These are phyloP conservation scores for Phytophthora crassamura DNA, from an alignment of 352 stramenopile species.

Conservation along the genomic window DNA sequence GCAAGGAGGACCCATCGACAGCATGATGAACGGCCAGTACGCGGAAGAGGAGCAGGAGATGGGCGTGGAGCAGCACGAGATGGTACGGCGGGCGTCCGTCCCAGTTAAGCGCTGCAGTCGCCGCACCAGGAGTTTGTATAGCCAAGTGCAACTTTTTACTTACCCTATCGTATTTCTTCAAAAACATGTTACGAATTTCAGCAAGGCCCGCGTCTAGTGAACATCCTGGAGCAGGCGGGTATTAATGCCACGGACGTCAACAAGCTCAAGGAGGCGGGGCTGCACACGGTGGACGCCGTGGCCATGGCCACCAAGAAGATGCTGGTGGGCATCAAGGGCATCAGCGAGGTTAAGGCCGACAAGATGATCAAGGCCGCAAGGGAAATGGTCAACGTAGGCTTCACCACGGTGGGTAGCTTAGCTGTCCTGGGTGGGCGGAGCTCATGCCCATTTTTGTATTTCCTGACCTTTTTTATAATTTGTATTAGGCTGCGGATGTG, in stretches of 20 bases:
- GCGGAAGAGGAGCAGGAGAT: conserved; percentile 54
- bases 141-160: conserved; percentile 30
- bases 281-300: conserved; percentile 98
- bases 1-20: no score
- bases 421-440: background rate
- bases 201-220: conserved; percentile 85
- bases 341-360: conserved; percentile 98
- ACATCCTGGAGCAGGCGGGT: conserved; percentile 95
- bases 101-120: no score
- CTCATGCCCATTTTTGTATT: conserved; percentile 12
- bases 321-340: conserved; percentile 98
- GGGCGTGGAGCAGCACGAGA: conserved; percentile 51
- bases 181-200: no score
- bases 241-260: conserved; percentile 98
- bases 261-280: conserved; percentile 97
- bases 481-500: conserved; percentile 82
- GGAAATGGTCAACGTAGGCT: conserved; percentile 98
- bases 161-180: no score
- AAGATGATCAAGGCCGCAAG: conserved; percentile 99
- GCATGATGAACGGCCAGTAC: conserved; percentile 43
- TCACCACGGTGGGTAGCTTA: conserved; percentile 97
- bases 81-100: conserved; percentile 21
- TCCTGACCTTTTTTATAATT: conserved; percentile 6
- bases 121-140: conserved; percentile 22
- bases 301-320: conserved; percentile 97